Conservation (phyloP, 1,284 basidiomycete genomes). For the Boletus mariae region DNA sequence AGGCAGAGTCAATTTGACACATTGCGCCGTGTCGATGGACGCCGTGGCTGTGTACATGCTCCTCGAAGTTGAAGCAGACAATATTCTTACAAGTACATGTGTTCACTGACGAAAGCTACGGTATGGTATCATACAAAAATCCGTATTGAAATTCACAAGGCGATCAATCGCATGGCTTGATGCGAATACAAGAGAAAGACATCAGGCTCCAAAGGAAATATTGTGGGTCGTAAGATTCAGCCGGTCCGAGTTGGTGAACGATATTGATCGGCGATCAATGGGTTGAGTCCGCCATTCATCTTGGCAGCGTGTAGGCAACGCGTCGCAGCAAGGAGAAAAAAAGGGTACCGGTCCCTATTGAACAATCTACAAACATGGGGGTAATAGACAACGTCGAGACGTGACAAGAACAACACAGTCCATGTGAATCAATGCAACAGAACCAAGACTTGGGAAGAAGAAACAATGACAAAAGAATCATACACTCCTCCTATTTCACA, state of each 20-base stretch:
- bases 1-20: too few relatives aligned
- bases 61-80: too few relatives aligned
- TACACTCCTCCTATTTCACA: not conserved
- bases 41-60: too few relatives aligned
- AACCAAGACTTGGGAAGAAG: slow-evolving; percentile 9
- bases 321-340: not conserved
- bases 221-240: not conserved
- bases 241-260: not conserved
- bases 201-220: not conserved
- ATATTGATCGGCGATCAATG: too few relatives aligned
- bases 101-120: too few relatives aligned
- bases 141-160: too few relatives aligned
- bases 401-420: slow-evolving; percentile 14
- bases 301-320: not conserved
- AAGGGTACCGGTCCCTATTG: slow-evolving; percentile 26
- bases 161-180: too few relatives aligned
- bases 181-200: too few relatives aligned
- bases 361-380: slow-evolving; percentile 20
- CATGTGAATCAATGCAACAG: slow-evolving; percentile 24
- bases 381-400: slow-evolving; percentile 15
- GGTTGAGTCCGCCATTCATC: not conserved
- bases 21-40: too few relatives aligned
- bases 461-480: slow-evolving; percentile 9
- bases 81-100: too few relatives aligned
- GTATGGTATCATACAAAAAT: too few relatives aligned